Evolutionary conservation across 164 flowering plant genomes (phyloP).

Genomic region (Dillenia suffruticosa): DNA sequence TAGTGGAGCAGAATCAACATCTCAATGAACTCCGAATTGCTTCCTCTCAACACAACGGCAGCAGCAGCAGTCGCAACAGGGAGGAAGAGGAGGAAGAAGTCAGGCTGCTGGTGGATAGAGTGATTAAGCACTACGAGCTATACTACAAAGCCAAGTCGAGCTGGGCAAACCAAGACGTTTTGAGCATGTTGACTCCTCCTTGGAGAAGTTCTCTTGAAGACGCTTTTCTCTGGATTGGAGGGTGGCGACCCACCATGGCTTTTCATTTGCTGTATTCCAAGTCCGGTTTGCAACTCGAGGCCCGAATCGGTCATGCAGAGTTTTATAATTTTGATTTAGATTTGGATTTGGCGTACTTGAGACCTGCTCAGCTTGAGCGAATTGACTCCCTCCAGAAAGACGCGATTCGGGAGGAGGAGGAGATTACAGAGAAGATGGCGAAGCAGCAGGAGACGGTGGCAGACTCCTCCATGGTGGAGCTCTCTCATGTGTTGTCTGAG

Average conservation of each 20-base stretch:
- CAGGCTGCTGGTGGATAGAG: neutral
- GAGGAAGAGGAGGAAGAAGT: neutral
- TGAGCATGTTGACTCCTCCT: neutral
- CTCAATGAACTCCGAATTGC: slow-evolving; percentile 17
- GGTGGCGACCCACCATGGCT: slow-evolving; percentile 73
- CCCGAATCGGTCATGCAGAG: slow-evolving; percentile 11
- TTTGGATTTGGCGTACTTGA: slow-evolving; percentile 44
- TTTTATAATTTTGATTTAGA: slow-evolving; percentile 5
- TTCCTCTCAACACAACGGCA: neutral
- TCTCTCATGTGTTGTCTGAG: slow-evolving; percentile 39
- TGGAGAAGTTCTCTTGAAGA: neutral
- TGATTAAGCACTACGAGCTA: neutral
- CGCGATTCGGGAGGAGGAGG: slow-evolving; percentile 41
- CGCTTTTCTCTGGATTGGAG: slow-evolving; percentile 28
- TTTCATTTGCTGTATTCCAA: slow-evolving; percentile 70
- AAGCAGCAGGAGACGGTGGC: slow-evolving; percentile 56
- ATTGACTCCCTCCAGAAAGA: slow-evolving; percentile 43
- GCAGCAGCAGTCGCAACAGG: neutral
- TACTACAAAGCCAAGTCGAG: neutral
- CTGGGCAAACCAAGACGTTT: neutral
- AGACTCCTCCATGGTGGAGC: slow-evolving; percentile 46
- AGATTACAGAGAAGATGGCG: slow-evolving; percentile 46
- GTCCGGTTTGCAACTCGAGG: slow-evolving; percentile 55
- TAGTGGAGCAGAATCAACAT: slow-evolving; percentile 13
- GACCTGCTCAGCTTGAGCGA: slow-evolving; percentile 30